Conservation (phyloP, 345 rosid species). For the Eucalyptus camaldulensis region DNA sequence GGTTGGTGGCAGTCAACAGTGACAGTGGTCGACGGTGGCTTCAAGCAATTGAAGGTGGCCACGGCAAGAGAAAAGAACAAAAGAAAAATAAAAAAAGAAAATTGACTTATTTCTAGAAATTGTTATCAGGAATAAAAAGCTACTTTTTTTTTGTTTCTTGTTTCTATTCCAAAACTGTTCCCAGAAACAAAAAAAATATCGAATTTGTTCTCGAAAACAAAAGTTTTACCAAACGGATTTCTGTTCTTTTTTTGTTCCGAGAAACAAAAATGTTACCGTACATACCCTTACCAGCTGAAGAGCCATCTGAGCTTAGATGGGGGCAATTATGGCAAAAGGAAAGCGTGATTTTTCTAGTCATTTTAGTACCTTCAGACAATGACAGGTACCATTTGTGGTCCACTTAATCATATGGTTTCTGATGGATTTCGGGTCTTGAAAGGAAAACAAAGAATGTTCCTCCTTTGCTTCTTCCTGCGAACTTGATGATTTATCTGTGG, state of each 20-base stretch:
- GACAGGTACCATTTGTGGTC: neutral
- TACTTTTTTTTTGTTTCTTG: too few species aligned
- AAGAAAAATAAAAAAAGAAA: too few species aligned
- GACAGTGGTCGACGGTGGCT: fast-evolving
- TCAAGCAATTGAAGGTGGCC: too few species aligned
- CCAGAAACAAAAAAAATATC: fast-evolving
- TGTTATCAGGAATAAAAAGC: fast-evolving
- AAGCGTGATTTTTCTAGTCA: neutral
- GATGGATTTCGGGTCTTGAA: neutral
- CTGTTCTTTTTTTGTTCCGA: fast-evolving
- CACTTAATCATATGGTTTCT: neutral
- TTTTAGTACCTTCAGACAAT: neutral
- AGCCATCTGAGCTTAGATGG: neutral
- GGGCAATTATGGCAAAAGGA: neutral
- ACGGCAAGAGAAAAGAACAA: fast-evolving
- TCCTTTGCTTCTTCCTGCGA: neutral
- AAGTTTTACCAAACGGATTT: too few species aligned
- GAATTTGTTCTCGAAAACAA: fast-evolving
- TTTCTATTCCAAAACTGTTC: too few species aligned
- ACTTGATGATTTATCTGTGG: neutral
- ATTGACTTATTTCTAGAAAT: too few species aligned
- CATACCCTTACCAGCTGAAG: fast-evolving
- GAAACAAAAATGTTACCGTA: fast-evolving
- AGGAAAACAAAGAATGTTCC: neutral
- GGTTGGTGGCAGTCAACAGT: fast-evolving